Evolutionary conservation across 441 rosid species (phyloP).

Genomic region (Populus hybrid): DNA sequence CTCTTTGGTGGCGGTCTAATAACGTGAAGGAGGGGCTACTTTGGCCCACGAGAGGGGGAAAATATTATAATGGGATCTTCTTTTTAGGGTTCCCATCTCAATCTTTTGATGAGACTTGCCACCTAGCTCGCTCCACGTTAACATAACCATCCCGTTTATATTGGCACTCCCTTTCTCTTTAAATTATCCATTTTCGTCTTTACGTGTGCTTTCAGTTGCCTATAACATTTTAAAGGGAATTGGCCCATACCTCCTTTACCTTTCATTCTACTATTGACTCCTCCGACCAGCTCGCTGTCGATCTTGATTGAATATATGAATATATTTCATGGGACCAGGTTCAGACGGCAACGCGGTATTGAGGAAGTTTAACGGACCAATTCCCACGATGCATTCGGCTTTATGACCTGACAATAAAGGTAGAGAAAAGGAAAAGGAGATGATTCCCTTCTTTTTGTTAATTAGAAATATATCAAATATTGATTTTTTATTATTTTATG

Average conservation of each 20-base stretch:
- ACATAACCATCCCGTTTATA: constrained; percentile 3
- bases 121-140: constrained; percentile 35
- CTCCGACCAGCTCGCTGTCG: constrained; percentile 11
- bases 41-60: constrained; percentile 23
- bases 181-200: background rate
- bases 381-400: background rate
- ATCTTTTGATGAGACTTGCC: constrained; percentile 60
- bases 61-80: constrained; percentile 51
- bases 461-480: too few species aligned
- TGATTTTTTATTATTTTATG: too few species aligned
- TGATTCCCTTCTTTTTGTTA: too few species aligned
- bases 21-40: constrained; percentile 19
- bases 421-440: too few species aligned
- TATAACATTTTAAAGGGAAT: background rate
- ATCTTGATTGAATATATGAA: background rate
- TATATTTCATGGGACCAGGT: constrained; percentile 5
- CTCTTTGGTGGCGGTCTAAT: constrained; percentile 20
- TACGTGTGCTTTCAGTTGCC: constrained; percentile 1
- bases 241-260: constrained; percentile 12
- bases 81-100: constrained; percentile 59
- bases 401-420: too few species aligned
- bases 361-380: background rate
- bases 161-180: background rate
- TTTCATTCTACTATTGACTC: constrained; percentile 1
- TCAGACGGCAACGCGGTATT: background rate